These are phyloP conservation scores for Lathyrus aphaca DNA, from an alignment of 306 rosid species.

Conservation along the genomic window DNA sequence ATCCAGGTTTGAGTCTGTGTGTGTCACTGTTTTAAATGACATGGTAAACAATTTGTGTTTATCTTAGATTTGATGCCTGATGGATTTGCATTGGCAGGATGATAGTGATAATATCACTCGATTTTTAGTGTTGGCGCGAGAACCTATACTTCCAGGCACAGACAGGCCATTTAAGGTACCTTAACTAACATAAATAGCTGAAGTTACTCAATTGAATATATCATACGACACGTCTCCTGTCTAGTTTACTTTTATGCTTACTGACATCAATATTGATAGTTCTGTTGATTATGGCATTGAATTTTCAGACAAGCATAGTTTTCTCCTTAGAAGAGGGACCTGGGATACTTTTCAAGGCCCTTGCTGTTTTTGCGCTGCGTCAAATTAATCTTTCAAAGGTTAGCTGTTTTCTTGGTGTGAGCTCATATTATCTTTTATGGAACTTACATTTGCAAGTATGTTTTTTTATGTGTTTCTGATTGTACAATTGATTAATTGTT, in stretches of 20 bases:
- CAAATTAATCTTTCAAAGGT: slow-evolving; percentile 89
- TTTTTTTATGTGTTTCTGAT: slow-evolving; percentile 23
- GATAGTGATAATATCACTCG: slow-evolving; percentile 89
- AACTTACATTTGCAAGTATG: slow-evolving; percentile 32
- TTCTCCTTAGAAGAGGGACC: slow-evolving; percentile 98
- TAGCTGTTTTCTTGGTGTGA: slow-evolving; percentile 23
- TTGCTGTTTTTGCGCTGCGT: slow-evolving; percentile 95
- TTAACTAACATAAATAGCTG: slow-evolving; percentile 24
- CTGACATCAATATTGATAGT: slow-evolving; percentile 18
- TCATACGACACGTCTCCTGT: slow-evolving; percentile 4
- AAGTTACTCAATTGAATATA: slow-evolving; percentile 26
- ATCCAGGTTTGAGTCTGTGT: slow-evolving; percentile 70
- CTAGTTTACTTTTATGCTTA: slow-evolving; percentile 27
- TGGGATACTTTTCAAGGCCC: slow-evolving; percentile 95
- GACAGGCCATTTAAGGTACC: slow-evolving; percentile 89
- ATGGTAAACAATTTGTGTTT: slow-evolving; percentile 5
- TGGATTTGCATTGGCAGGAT: slow-evolving; percentile 64
- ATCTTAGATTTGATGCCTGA: slow-evolving; percentile 31
- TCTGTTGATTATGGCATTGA: slow-evolving; percentile 35
- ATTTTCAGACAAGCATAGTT: slow-evolving; percentile 87
- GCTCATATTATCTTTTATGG: slow-evolving; percentile 15
- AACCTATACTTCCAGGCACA: slow-evolving; percentile 93
- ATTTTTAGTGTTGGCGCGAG: slow-evolving; percentile 87
- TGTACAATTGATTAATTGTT: slow-evolving; percentile 41
- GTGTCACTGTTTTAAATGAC: slow-evolving; percentile 19